phyloP scores from a whole-genome alignment of 2,329 filamentous ascomycete genomes.

The Trichoderma sp. region DNA sequence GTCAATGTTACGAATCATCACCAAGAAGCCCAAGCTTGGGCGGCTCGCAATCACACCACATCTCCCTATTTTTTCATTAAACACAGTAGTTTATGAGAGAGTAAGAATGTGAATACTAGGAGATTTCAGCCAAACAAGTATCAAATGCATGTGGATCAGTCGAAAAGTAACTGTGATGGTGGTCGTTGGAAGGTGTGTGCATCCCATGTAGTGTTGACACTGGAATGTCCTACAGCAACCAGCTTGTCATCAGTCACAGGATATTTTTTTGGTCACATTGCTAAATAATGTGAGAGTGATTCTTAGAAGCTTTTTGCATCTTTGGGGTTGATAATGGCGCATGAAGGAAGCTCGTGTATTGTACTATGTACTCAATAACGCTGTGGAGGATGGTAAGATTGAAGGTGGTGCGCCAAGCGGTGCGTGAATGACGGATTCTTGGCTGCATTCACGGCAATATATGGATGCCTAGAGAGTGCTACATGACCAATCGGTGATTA shows the following conservation, averaged over 20 bases:
- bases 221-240: neutral
- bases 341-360: too few relatives aligned
- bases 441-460: too few relatives aligned
- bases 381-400: too few relatives aligned
- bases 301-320: too few relatives aligned
- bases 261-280: too few relatives aligned
- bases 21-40: neutral
- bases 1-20: neutral
- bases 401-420: neutral
- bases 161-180: neutral
- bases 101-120: neutral
- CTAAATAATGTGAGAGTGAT: neutral
- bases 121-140: neutral
- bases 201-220: neutral
- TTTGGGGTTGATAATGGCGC: too few relatives aligned
- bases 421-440: neutral
- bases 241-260: neutral
- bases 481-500: too few relatives aligned
- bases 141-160: neutral
- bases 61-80: neutral
- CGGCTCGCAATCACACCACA: neutral
- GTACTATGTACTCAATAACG: too few relatives aligned
- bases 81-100: neutral
- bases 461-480: neutral
- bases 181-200: neutral